Conservation (phyloP, 1,284 basidiomycete genomes). For the Ustilago sp. region DNA sequence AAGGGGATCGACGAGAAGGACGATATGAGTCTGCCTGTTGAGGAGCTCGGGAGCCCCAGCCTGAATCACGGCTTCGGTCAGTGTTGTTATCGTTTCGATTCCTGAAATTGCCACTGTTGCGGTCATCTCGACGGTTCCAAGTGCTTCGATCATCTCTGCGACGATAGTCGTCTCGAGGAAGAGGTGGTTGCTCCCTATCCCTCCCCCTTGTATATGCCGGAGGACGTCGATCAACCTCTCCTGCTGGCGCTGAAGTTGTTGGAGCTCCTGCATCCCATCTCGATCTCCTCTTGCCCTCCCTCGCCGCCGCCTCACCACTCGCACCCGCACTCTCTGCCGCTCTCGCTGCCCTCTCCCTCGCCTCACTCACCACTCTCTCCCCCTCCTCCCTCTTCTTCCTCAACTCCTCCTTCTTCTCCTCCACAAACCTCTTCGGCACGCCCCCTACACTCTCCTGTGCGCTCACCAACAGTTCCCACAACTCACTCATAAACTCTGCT, state of each 20-base stretch:
- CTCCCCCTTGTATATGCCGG: slow-evolving; percentile 10
- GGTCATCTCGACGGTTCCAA: slow-evolving; percentile 3
- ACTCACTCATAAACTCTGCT: slow-evolving; percentile 82
- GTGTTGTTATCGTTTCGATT: slow-evolving; percentile 70
- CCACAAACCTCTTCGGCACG: slow-evolving; percentile 91
- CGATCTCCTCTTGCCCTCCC: slow-evolving; percentile 68
- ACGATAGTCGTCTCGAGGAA: slow-evolving; percentile 4
- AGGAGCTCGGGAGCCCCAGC: slow-evolving; percentile 42
- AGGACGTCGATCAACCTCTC: slow-evolving; percentile 8
- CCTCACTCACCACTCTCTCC: slow-evolving; percentile 77
- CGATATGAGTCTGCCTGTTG: slow-evolving; percentile 6
- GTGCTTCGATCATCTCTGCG: slow-evolving; percentile 4
- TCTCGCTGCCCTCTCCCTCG: slow-evolving; percentile 61
- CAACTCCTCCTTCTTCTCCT: slow-evolving; percentile 95
- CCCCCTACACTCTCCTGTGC: slow-evolving; percentile 89
- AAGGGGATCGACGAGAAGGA: slow-evolving; percentile 16
- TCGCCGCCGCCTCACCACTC: slow-evolving; percentile 67
- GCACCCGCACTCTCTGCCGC: slow-evolving; percentile 11
- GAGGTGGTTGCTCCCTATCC: background rate
- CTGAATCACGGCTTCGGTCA: slow-evolving; percentile 70
- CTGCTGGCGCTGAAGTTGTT: background rate
- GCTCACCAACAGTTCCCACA: slow-evolving; percentile 90
- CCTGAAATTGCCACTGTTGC: background rate
- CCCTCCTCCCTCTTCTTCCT: slow-evolving; percentile 79
- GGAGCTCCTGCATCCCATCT: slow-evolving; percentile 41